These are phyloP conservation scores for Macaranga tanarius DNA, from an alignment of 441 rosid species.

Conservation along the genomic window DNA sequence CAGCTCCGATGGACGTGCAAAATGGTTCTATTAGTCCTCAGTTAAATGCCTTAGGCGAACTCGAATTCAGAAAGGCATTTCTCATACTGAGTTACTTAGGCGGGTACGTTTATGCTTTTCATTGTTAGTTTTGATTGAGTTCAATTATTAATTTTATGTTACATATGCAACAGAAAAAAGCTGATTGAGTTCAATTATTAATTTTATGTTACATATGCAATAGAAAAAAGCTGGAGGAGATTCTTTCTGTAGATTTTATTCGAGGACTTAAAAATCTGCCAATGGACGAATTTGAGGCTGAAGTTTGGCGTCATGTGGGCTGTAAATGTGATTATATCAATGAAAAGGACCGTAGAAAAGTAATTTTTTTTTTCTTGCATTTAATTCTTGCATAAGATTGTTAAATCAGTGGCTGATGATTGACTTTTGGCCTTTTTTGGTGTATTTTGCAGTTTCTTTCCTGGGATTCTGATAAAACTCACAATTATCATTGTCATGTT, in stretches of 20 bases:
- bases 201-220: too few species aligned
- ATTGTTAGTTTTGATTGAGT: too few species aligned
- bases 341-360: too few species aligned
- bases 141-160: too few species aligned
- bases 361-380: neutral
- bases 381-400: too few species aligned
- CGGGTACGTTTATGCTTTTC: slow-evolving; percentile 37
- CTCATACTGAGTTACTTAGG: slow-evolving; percentile 62
- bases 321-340: neutral
- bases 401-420: neutral
- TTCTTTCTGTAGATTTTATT: slow-evolving; percentile 42
- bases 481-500: slow-evolving; percentile 56
- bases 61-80: slow-evolving; percentile 68
- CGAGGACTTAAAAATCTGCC: slow-evolving; percentile 35
- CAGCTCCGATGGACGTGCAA: neutral
- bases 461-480: slow-evolving; percentile 56
- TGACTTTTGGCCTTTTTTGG: neutral
- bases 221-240: slow-evolving; percentile 29
- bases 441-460: slow-evolving; percentile 38
- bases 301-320: slow-evolving; percentile 48
- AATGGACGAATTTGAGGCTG: slow-evolving; percentile 53
- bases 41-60: slow-evolving; percentile 54
- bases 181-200: too few species aligned
- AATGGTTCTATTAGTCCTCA: slow-evolving; percentile 29
- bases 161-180: neutral